Percentiles rank a stretch among this genome's conserved stretches.
Evolutionary conservation across 371 early-diverging fungal genomes (phyloP).

Genomic region (Amoeboaphelidium protococcarum): DNA sequence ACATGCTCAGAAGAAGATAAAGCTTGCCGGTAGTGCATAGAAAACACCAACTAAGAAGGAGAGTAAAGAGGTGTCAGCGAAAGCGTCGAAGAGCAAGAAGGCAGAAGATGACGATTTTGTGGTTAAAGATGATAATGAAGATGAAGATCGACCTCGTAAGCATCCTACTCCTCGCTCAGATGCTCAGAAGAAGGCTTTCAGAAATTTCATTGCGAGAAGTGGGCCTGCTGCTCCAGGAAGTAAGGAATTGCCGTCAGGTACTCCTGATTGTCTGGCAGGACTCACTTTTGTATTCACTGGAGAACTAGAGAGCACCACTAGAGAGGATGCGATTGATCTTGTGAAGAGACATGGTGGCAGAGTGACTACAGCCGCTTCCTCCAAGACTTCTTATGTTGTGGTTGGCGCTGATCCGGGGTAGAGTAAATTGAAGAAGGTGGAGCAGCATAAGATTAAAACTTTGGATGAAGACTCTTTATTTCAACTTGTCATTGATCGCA

Average conservation of each 20-base stretch:
- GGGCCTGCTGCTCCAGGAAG: background rate
- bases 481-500: slow-evolving; percentile 24
- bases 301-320: slow-evolving; percentile 40
- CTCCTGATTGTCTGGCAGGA: slow-evolving; percentile 15
- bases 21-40: no score
- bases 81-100: no score
- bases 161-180: no score
- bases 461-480: slow-evolving; percentile 75
- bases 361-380: slow-evolving; percentile 52
- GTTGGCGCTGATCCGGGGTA: slow-evolving; percentile 82
- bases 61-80: no score
- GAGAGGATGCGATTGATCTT: slow-evolving; percentile 49
- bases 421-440: slow-evolving; percentile 64
- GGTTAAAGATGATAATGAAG: no score
- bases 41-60: no score
- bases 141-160: no score
- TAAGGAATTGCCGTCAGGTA: slow-evolving; percentile 4
- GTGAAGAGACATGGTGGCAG: slow-evolving; percentile 76
- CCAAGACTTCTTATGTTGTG: slow-evolving; percentile 71
- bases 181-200: no score
- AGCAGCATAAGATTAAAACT: slow-evolving; percentile 32
- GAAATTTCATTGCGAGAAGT: no score
- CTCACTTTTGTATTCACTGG: slow-evolving; percentile 84
- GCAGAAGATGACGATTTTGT: no score
- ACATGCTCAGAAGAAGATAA: no score